Evolutionary conservation across 306 rosid species (phyloP), one percentile per base, ranked within the genome.

Genomic region (Clitoria ternatea): DNA sequence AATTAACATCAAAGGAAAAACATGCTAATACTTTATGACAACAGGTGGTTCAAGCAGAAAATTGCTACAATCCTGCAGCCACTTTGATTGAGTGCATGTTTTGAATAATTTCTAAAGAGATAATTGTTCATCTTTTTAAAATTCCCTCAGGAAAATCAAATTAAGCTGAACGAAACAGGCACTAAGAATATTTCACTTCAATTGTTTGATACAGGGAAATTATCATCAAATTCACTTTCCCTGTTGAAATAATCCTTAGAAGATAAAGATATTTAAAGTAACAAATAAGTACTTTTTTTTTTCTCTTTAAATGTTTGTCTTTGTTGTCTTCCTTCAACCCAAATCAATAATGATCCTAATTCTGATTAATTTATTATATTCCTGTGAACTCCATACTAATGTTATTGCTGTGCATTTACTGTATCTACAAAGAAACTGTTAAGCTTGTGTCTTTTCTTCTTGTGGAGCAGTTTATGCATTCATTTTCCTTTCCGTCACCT

Each of bases 131-230:
- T n/a, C n/a, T n/a, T n/a, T n/a, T n/a, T n/a, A n/a, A n/a, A n/a
- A n/a, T n/a, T n/a, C n/a, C n/a, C n/a, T n/a, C n/a, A n/a, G n/a
- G n/a, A n/a, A n/a, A n/a, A n/a, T n/a, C n/a, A n/a, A n/a, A n/a
- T n/a, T n/a, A n/a, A n/a, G n/a, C n/a, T n/a, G n/a, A n/a, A n/a
- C n/a, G n/a, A n/a, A n/a, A n/a, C n/a, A n/a, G n/a, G n/a, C n/a
- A n/a, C n/a, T n/a, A 60, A 55, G 62, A 61, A 30, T 42, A 61
- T 75, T 24, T 43, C 61, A 49, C 17, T 43, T 48, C 30, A 74
- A 12, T 36, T 37, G 29, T 8, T 47, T 70, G 45, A 29, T 24
- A 6, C 12, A 8, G 33, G 3, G 50, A 54, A 35, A 17, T 26
- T 52, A 57, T 76, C 35, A 14, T 42, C 23, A 3, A 53, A 9